Base-by-base conservation (phyloP, 306 rosid genomes). In the Prunus mume region DNA sequence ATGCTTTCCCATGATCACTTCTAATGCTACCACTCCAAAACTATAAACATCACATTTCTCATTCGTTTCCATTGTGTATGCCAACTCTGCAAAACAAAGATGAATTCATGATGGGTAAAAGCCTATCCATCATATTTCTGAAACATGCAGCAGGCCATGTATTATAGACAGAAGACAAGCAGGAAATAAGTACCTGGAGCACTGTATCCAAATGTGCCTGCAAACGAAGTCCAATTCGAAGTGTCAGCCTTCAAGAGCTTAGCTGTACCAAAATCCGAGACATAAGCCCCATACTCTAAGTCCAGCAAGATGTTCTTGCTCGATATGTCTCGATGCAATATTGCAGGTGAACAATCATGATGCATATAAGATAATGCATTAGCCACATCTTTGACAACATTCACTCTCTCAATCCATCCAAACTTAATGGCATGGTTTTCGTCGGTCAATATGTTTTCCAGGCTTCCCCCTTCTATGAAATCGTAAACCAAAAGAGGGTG, bases 1-100 rank as follows among this genome's bases (percentile, higher is more conserved):
- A 69, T 80, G 76, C 70, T 80, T 74, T 61, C 76, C 80, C 57
- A 75, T 68, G 12, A 69, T 61, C 66, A 69, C 65, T 69, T 80
- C 80, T 38, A 80, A 20, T 38, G 76, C n/a, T 9, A 69, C 50
- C 51, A 77, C 69, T n/a, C 75, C 75, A 61, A 77, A 77, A 62
- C 81, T 77, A 28, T 56, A 77, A n/a, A 69, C 54, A 30, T 78
- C 82, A 8, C 77, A 70, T 68, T 78, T 78, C 66, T 71, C 58
- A 15, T 45, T 79, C 14, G 64, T 28, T 72, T 79, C 68, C 54
- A 79, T 46, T 20, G 73, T 79, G 65, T 68, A 80, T 58, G 72
- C 80, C 22, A 75, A 57, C 70, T 74, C 76, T 68, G 62, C 17
- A 50, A 52, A 71, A 56, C 43, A 46, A 74, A 63, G n/a, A 27